A percentile compares a stretch with the other conserved stretches of the same genome.
These are phyloP conservation scores for Isochrysis galbana DNA, from an alignment of 78 protist genomes.

Conservation along the genomic window DNA sequence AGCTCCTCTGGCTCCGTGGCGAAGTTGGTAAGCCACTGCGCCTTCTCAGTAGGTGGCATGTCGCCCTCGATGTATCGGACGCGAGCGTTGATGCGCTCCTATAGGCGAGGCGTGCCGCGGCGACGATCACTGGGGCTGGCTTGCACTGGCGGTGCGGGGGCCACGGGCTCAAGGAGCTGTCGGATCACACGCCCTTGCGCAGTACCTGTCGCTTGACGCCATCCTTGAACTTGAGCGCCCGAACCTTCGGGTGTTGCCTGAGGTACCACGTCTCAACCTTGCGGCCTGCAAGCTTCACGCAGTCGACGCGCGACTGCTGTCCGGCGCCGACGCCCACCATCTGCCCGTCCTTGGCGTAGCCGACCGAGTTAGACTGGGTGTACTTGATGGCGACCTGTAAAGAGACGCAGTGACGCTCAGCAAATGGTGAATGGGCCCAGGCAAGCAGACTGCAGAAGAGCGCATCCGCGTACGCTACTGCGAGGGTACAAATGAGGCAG, in stretches of 20 bases:
- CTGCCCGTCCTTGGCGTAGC: conserved; percentile 71
- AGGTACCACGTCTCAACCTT: conserved; percentile 67
- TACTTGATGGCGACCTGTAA: conserved; percentile 66
- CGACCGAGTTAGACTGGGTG: conserved; percentile 68
- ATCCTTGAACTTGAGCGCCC: conserved; percentile 58
- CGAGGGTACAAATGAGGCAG: too few species aligned
- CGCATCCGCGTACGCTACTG: too few species aligned
- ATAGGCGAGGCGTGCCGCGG: too few species aligned
- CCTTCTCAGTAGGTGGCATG: conserved; percentile 34
- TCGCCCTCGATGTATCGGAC: conserved; percentile 52
- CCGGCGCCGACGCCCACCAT: conserved; percentile 86
- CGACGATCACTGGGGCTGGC: too few species aligned
- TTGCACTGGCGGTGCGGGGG: not conserved
- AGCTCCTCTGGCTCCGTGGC: conserved; percentile 45
- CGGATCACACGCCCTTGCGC: not conserved
- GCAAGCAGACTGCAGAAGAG: too few species aligned
- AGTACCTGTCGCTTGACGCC: conserved; percentile 51
- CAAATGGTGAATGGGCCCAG: not conserved
- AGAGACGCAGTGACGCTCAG: not conserved
- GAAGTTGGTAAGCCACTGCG: conserved; percentile 35
- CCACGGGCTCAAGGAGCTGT: not conserved
- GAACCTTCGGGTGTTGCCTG: conserved; percentile 78
- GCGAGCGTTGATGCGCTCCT: conserved; percentile 65
- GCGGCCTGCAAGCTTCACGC: conserved; percentile 78
- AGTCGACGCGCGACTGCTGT: conserved; percentile 82